Evolutionary conservation across 2,329 filamentous ascomycete genomes (phyloP), one percentile per base, ranked within the genome.

Genomic region (Aspergillus versicolor): DNA sequence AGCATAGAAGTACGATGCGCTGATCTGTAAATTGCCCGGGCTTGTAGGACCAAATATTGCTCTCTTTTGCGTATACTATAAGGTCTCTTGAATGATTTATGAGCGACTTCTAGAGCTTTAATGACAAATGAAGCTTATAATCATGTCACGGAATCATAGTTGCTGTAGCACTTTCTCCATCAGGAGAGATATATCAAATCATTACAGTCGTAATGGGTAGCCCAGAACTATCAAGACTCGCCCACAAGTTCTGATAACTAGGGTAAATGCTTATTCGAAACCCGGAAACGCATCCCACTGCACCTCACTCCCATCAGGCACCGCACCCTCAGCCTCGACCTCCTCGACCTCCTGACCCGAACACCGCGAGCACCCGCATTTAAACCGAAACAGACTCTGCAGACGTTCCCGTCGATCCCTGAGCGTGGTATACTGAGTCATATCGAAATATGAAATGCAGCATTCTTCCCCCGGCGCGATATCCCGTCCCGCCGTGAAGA

Each of bases 401-500:
- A 72, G 59, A 60, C 67, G 67, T 0, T 63, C 62, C 4, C 68
- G 61, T 5, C 70, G 66, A 2, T 58, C 58, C 15, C 45, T 44
- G 2, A 70, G 38, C 15, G 64, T 61, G 1, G 52, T 58, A 32
- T 61, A 53, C 42, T 63, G 53, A 2, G 64, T 65, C 22, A 72
- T 30, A 32, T 72, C 69, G 41, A 72, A 72, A 37, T 72, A 72
- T 0, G 70, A 65, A 32, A 72, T 72, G 40, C 69, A 72, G 49
- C 70, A 72, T 60, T 72, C 70, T 34, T 72, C 67, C 1, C 66
- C 70, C 0, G 65, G 46, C 1, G 57, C 50, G 19, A 72, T 72
- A 17, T 72, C 67, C 8, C 62, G 57, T 11, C 64, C 63, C 0
- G 69, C 65, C 2, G 66, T 68, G 22, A 71, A 72, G 1, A 72